phyloP scores from a whole-genome alignment of 441 rosid species.

The Kokia cookei region DNA sequence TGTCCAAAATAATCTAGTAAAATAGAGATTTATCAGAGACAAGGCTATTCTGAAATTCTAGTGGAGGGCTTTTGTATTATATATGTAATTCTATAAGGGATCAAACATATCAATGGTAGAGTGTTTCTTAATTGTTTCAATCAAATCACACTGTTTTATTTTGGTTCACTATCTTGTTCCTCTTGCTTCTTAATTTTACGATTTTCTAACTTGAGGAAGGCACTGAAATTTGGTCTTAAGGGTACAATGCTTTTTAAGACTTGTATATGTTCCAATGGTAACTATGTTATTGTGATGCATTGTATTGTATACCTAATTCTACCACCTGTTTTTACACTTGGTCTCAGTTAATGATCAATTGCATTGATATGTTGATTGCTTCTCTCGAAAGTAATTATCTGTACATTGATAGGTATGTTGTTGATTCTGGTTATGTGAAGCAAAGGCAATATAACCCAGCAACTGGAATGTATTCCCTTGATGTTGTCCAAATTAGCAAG shows the following conservation, averaged over 20 bases:
- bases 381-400: conserved; percentile 20
- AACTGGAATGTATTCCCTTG: conserved; percentile 97
- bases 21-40: background rate
- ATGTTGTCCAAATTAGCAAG: conserved; percentile 95
- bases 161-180: background rate
- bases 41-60: background rate
- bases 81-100: background rate
- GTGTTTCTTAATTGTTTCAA: background rate
- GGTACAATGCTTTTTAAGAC: background rate
- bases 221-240: background rate
- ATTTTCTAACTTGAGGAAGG: background rate
- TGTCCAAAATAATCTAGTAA: background rate
- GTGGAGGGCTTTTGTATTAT: background rate
- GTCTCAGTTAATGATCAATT: background rate
- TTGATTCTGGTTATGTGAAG: conserved; percentile 95
- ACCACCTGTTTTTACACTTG: background rate
- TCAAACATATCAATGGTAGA: background rate
- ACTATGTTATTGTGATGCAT: background rate
- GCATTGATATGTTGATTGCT: background rate
- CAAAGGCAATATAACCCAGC: conserved; percentile 93
- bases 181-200: background rate
- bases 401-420: conserved; percentile 68
- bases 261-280: background rate
- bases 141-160: background rate
- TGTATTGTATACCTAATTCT: background rate